Percentiles rank a stretch among this genome's conserved stretches.
These are phyloP conservation scores for Gossypium thurberi DNA, from an alignment of 345 rosid species.

Conservation along the genomic window DNA sequence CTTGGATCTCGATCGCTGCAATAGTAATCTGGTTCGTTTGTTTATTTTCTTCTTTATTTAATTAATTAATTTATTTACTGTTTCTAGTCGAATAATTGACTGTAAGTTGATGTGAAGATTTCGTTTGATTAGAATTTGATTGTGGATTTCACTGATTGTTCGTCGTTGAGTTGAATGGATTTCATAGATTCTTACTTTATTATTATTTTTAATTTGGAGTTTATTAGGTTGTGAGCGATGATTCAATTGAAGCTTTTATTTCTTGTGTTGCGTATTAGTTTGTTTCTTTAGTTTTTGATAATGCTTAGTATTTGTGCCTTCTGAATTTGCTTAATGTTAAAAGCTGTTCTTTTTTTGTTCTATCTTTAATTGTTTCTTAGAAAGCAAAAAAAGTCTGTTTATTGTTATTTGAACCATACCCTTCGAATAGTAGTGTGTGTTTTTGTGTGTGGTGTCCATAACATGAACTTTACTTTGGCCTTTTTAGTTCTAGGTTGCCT, in stretches of 20 bases:
- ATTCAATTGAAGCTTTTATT: neutral
- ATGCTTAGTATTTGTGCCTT: neutral
- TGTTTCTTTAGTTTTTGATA: neutral
- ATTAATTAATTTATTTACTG: neutral
- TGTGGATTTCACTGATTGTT: neutral
- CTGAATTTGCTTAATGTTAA: neutral
- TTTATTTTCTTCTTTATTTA: neutral
- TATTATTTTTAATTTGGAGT: neutral
- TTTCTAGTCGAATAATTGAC: neutral
- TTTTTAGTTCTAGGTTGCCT: neutral
- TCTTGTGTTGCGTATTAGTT: neutral
- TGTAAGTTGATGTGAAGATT: conserved; percentile 13
- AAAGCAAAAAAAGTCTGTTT: too few relatives aligned
- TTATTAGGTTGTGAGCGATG: neutral
- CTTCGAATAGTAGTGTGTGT: neutral
- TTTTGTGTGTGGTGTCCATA: neutral
- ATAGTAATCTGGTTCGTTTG: conserved; percentile 68
- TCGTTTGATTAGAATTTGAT: conserved; percentile 6
- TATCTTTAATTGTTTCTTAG: neutral
- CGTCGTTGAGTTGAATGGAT: neutral
- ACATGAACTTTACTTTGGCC: neutral
- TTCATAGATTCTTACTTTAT: neutral
- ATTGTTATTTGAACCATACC: neutral
- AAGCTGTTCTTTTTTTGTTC: neutral
- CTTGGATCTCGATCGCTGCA: conserved; percentile 99